phyloP scores from a whole-genome alignment of 78 protist genomes.

The Cavenderia fasciculata region DNA sequence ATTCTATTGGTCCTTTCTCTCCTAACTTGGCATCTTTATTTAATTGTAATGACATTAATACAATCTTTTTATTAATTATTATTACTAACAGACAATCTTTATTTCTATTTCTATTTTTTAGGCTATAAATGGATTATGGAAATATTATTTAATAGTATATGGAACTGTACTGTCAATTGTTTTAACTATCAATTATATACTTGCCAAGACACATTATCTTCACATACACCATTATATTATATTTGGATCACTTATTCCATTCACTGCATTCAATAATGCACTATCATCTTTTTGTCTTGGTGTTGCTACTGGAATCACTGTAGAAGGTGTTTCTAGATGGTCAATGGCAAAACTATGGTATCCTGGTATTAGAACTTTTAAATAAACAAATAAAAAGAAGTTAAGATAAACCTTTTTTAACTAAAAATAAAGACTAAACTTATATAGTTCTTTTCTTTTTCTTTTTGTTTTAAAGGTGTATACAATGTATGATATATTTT shows the following conservation, averaged over 20 bases:
- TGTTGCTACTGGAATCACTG: conserved; percentile 28
- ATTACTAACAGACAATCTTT: not conserved
- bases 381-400: too few relatives aligned
- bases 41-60: not conserved
- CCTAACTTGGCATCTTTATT: conserved; percentile 29
- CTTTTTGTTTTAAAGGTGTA: too few relatives aligned
- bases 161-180: conserved; percentile 2
- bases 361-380: not conserved
- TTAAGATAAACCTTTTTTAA: too few relatives aligned
- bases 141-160: conserved; percentile 42
- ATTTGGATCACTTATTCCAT: conserved; percentile 46
- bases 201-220: conserved; percentile 33
- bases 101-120: not conserved
- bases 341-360: not conserved
- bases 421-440: too few relatives aligned
- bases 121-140: conserved; percentile 31
- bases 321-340: conserved; percentile 47
- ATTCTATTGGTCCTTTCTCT: conserved; percentile 22
- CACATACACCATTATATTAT: conserved; percentile 75
- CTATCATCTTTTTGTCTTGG: conserved; percentile 21
- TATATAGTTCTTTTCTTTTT: too few relatives aligned
- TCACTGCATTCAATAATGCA: conserved; percentile 27
- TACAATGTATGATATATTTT: too few relatives aligned
- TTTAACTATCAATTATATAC: not conserved
- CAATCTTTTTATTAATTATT: not conserved